Base-by-base conservation (phyloP, 805 yeast genomes). In the Kazachstania taianensis region DNA sequence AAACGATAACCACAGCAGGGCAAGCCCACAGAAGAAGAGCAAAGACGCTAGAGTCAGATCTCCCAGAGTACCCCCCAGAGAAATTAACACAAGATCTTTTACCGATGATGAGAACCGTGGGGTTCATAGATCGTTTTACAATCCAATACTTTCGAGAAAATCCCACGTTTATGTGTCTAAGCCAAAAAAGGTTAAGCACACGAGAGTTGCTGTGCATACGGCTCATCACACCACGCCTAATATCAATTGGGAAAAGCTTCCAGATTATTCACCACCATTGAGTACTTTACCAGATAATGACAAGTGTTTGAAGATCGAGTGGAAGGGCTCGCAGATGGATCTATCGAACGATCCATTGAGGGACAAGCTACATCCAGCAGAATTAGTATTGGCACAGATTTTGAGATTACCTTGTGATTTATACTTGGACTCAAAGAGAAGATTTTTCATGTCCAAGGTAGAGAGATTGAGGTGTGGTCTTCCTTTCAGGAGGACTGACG, bases 301-400 rank as follows among this genome's bases (percentile, higher is more conserved):
- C 40, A 76, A 78, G 62, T 75, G 83, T 46, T 66, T 86, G 46
- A 79, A 79, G 53, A 81, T 92, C 28, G 96, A 89, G 57, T 87
- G 97, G 97, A 87, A 87, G 62, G 97, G 96, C 8, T 94, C 85
- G 48, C 92, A 96, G 27, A 86, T 87, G 96, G 92, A 83, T 57
- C 69, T 87, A 37, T 66, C 77, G 15, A 50, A 60, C 29, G 96
- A 89, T 59, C 92, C 94, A 18, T 69, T 82, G 46, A 58, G 70
- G 32, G 62, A 62, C 30, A 70, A 75, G 50, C 66, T 89, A 45
- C 96, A 87, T 58, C 95, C 96, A 1, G 94, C 96, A 5, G 97
- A 87, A 60, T 71, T 80, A 12, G 67, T 71, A 33, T 66, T 87
- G 43, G 96, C 96, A 2, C 79, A 92, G 12, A 81, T 78, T 12